Evolutionary conservation across 352 stramenopile genomes (phyloP), one percentile per base, ranked within the genome.

Genomic region (Globisporangium iwayamae): DNA sequence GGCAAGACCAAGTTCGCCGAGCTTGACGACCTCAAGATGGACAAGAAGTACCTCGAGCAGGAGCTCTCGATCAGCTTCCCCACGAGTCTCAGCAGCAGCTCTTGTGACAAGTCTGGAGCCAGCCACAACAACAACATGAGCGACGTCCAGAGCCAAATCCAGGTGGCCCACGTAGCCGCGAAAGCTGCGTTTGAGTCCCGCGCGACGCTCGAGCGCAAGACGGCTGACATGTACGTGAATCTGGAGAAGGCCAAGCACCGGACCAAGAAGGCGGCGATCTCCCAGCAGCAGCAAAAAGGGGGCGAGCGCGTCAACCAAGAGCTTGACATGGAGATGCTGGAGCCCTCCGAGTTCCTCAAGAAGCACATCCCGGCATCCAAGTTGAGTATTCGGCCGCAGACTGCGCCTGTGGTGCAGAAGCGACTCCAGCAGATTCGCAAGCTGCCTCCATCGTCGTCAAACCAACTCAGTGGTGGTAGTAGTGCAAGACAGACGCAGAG

Each of bases 1-100:
- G 36, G 53, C 6, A 59, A 58, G n/a, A 61, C 75, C 14, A 47
- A 66, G 3, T 86, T 90, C 32, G 55, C 70, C 11, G 72, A 85
- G 50, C 60, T 70, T 5, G 67, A 73, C 18, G 79, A 86, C 36
- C 57, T 87, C 41, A 74, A 73, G 45, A 87, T 87, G 74, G 75
- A 86, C 65, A 83, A 83, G 18, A 52, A 70, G 18, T 89, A 90
- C 47, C 65, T 90, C 22, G 75, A 88, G 55, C 72, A 79, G 5
- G 77, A 89, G 28, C 74, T 89, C 2, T 73, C 72, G 4, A 84
- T 83, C 52, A 72, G 64, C 4, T 74, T 76, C 22, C 71, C 71
- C 20, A 63, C 67, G 9, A 53, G 56, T 30, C 70, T 72, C 5
- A 71, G 60, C 34, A 47, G 30, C 25, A 32, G 56, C 38, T 13